Conservation (phyloP, 495 filamentous ascomycete species). For the Aspergillus asperescens region DNA sequence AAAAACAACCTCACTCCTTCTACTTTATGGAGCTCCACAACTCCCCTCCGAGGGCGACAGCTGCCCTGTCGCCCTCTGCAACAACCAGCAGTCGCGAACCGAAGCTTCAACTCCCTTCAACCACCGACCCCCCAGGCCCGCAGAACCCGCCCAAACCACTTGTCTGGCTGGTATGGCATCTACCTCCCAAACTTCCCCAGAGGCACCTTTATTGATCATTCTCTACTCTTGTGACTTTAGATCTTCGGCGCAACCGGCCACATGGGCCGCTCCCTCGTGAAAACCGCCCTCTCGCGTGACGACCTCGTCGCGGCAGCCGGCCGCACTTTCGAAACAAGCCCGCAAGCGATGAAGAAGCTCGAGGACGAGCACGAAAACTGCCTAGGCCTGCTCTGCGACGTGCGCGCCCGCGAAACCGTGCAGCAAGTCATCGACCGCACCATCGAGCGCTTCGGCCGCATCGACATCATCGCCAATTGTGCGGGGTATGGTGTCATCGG, state of each 20-base stretch:
- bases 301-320: slow-evolving; percentile 90
- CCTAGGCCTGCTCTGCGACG: slow-evolving; percentile 80
- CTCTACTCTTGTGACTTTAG: slow-evolving; percentile 32
- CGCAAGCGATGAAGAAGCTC: slow-evolving; percentile 58
- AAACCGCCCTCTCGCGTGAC: slow-evolving; percentile 68
- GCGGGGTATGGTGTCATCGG: slow-evolving; percentile 91
- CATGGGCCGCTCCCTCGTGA: slow-evolving; percentile 86
- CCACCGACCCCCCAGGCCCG: slow-evolving; percentile 73
- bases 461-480: slow-evolving; percentile 90
- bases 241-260: slow-evolving; percentile 95
- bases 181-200: neutral
- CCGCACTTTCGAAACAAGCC: slow-evolving; percentile 71
- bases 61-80: slow-evolving; percentile 25
- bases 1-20: no score
- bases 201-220: neutral
- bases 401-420: slow-evolving; percentile 76
- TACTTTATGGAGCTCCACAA: slow-evolving; percentile 30
- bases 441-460: slow-evolving; percentile 67
- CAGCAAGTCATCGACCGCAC: slow-evolving; percentile 61
- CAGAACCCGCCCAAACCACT: slow-evolving; percentile 65
- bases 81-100: slow-evolving; percentile 30
- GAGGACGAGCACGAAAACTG: slow-evolving; percentile 55
- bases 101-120: slow-evolving; percentile 60
- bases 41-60: slow-evolving; percentile 25
- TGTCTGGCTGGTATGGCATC: slow-evolving; percentile 68